These are phyloP conservation scores for Chlorella sp. DNA, from an alignment of 139 green algal species.

Conservation along the genomic window DNA sequence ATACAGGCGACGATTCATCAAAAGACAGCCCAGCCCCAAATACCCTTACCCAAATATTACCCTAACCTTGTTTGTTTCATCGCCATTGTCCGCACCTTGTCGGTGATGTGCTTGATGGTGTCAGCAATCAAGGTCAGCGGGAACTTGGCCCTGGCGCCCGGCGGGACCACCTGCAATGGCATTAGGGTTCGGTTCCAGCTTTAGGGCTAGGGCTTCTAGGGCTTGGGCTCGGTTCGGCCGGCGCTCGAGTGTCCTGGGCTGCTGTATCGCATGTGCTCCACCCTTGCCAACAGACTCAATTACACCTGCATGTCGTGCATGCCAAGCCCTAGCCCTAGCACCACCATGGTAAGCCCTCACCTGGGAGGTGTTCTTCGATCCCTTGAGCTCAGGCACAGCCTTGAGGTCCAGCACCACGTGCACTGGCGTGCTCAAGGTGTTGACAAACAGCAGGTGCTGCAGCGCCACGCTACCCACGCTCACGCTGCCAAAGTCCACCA, in stretches of 20 bases:
- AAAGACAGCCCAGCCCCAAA: too few species aligned
- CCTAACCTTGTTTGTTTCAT: conserved; percentile 51
- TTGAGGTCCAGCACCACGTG: conserved; percentile 55
- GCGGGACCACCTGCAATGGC: conserved; percentile 56
- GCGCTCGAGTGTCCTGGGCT: too few species aligned
- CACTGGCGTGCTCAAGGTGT: conserved; percentile 43
- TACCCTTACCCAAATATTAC: conserved; percentile 27
- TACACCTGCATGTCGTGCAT: neutral
- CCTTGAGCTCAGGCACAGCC: conserved; percentile 27
- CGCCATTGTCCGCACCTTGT: conserved; percentile 51
- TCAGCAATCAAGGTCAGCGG: conserved; percentile 33
- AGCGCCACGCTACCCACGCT: conserved; percentile 29
- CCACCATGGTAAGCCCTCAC: too few species aligned
- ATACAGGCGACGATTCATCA: too few species aligned
- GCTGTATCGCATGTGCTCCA: too few species aligned
- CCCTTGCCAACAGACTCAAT: too few species aligned
- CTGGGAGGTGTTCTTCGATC: conserved; percentile 16
- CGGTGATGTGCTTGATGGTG: conserved; percentile 22
- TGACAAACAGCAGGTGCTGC: conserved; percentile 50
- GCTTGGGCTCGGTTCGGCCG: too few species aligned
- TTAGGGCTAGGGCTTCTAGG: too few species aligned
- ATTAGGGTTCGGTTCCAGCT: too few species aligned
- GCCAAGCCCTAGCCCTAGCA: too few species aligned
- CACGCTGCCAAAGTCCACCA: conserved; percentile 49
- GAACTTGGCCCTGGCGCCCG: conserved; percentile 40